A percentile compares a stretch with the other conserved stretches of the same genome.
These are phyloP conservation scores for Cardamine chenopodiifolia DNA, from an alignment of 345 rosid species.

Conservation along the genomic window DNA sequence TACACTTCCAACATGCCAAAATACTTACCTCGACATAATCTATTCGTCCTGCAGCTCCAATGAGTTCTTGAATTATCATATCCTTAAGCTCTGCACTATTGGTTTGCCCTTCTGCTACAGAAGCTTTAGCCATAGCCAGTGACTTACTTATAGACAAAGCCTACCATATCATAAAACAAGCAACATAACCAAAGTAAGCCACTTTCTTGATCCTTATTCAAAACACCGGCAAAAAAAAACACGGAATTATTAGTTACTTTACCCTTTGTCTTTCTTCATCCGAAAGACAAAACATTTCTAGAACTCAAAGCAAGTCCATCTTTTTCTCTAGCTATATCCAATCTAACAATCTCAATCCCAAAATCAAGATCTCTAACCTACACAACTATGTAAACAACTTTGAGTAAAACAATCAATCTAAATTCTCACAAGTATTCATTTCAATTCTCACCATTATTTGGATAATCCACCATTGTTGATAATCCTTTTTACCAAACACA, in stretches of 20 bases:
- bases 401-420: background rate
- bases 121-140: slow-evolving; percentile 56
- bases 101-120: slow-evolving; percentile 49
- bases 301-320: slow-evolving; percentile 94
- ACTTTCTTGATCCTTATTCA: slow-evolving; percentile 1
- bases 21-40: slow-evolving; percentile 93
- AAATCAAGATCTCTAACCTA: slow-evolving; percentile 90
- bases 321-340: slow-evolving; percentile 65
- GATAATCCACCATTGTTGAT: slow-evolving; percentile 79
- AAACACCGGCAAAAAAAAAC: background rate
- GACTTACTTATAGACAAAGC: slow-evolving; percentile 83
- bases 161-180: slow-evolving; percentile 43
- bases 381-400: background rate
- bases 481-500: slow-evolving; percentile 84
- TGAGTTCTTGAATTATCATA: slow-evolving; percentile 51
- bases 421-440: background rate
- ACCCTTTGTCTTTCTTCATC: slow-evolving; percentile 72
- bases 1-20: too few relatives aligned
- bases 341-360: slow-evolving; percentile 65
- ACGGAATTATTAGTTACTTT: background rate
- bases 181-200: background rate
- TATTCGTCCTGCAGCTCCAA: slow-evolving; percentile 67
- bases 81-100: slow-evolving; percentile 53
- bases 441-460: slow-evolving; percentile 60
- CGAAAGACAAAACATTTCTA: slow-evolving; percentile 76